phyloP scores from a whole-genome alignment of 805 yeast genomes.

The Nakazawaea molendinolei region DNA sequence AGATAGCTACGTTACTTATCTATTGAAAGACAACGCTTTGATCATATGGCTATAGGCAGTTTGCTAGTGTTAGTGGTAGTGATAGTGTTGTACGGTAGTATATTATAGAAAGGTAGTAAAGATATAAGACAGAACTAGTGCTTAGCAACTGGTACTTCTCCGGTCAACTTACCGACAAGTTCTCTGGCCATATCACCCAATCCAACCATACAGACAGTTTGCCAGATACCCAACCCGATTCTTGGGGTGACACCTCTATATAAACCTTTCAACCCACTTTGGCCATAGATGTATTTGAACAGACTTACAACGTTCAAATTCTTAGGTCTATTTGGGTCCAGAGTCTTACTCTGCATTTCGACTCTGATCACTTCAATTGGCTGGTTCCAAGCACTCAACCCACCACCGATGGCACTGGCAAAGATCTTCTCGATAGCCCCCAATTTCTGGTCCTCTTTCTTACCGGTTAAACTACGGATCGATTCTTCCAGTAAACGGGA shows the following conservation, averaged over 20 bases:
- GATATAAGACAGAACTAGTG: constrained; percentile 5
- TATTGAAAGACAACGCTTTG: too few relatives aligned
- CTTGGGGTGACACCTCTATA: constrained; percentile 97
- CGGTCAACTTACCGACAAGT: constrained; percentile 54
- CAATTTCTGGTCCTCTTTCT: constrained; percentile 54
- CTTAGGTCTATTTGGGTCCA: constrained; percentile 92
- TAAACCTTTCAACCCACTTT: constrained; percentile 83
- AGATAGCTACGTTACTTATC: neutral
- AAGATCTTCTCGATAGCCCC: constrained; percentile 73
- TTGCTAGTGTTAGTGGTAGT: too few relatives aligned
- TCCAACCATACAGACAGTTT: constrained; percentile 97
- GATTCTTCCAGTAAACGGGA: constrained; percentile 86
- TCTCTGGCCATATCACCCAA: constrained; percentile 91
- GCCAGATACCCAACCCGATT: constrained; percentile 96
- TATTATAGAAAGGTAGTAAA: neutral
- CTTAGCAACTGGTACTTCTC: constrained; percentile 43
- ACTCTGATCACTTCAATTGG: constrained; percentile 97
- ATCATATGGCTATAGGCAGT: too few relatives aligned
- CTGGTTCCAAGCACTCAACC: constrained; percentile 97
- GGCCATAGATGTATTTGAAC: constrained; percentile 71
- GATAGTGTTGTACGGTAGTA: too few relatives aligned
- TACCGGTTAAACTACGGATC: constrained; percentile 59
- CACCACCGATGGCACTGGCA: constrained; percentile 93
- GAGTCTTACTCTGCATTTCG: constrained; percentile 95
- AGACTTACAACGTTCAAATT: constrained; percentile 75